phyloP scores from a whole-genome alignment of 129 eudicot species.

The Heracleum sosnowskyi region DNA sequence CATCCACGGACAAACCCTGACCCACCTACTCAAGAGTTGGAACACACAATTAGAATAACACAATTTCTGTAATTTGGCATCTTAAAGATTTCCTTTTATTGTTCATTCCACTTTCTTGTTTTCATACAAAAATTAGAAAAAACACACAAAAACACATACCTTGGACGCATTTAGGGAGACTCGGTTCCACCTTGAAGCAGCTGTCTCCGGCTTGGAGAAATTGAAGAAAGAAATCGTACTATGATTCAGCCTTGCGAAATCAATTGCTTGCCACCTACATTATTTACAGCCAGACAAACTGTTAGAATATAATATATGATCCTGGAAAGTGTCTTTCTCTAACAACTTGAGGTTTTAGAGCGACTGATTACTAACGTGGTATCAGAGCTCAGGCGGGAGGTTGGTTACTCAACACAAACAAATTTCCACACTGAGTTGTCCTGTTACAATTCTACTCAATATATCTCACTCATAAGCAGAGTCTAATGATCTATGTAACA shows the following conservation, averaged over 20 bases:
- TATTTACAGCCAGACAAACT: background rate
- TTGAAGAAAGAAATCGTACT: conserved; percentile 41
- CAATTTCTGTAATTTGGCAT: background rate
- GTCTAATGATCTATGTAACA: too few species aligned
- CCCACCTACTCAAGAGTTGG: conserved; percentile 40
- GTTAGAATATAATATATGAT: too few species aligned
- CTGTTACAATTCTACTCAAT: background rate
- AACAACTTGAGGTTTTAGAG: too few species aligned
- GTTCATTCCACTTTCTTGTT: background rate
- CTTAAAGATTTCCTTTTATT: background rate
- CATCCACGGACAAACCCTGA: conserved; percentile 56
- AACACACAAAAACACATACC: conserved; percentile 12
- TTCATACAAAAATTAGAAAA: background rate
- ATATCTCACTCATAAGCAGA: background rate
- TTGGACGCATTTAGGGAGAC: conserved; percentile 46
- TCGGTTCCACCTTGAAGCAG: conserved; percentile 40
- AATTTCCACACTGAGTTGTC: background rate
- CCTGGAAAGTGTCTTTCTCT: too few species aligned
- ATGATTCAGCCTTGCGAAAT: conserved; percentile 33
- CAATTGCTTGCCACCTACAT: conserved; percentile 58
- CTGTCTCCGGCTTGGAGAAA: conserved; percentile 31
- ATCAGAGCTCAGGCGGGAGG: too few species aligned
- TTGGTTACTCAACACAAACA: too few species aligned
- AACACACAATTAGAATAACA: background rate
- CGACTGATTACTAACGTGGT: too few species aligned